Percentiles rank a stretch among this genome's conserved stretches.
phyloP scores from a whole-genome alignment of 1,284 basidiomycete species.

The Hypsizygus ulmarius region DNA sequence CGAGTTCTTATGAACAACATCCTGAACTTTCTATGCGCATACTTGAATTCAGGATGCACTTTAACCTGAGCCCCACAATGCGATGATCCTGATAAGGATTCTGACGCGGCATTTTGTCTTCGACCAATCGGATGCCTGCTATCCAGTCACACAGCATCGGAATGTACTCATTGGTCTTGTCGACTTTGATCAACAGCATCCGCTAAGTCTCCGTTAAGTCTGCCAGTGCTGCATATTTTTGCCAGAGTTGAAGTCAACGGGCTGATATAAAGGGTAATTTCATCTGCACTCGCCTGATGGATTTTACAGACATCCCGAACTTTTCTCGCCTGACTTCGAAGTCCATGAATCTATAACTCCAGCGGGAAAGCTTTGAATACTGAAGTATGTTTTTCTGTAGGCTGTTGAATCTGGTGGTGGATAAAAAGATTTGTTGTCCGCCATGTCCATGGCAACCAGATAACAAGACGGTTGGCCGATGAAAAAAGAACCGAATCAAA shows the following conservation, averaged over 20 bases:
- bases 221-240: conserved; percentile 2
- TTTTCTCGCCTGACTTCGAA: conserved; percentile 1
- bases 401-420: too few species aligned
- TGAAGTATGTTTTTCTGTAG: neutral
- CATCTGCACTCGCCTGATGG: conserved; percentile 1
- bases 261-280: neutral
- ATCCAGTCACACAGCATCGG: conserved; percentile 5
- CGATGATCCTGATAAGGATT: too few species aligned
- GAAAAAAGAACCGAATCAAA: too few species aligned
- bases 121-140: neutral
- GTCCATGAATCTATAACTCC: neutral
- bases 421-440: too few species aligned
- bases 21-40: too few species aligned
- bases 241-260: neutral
- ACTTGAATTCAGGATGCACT: too few species aligned
- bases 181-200: neutral
- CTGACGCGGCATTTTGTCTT: too few species aligned
- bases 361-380: conserved; percentile 6
- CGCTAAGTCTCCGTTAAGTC: neutral
- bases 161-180: neutral
- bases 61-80: too few species aligned
- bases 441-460: too few species aligned
- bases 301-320: neutral
- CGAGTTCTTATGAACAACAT: too few species aligned
- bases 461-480: too few species aligned